Evolutionary conservation across 805 yeast species (phyloP).

Genomic region (Candida mattraensis): DNA sequence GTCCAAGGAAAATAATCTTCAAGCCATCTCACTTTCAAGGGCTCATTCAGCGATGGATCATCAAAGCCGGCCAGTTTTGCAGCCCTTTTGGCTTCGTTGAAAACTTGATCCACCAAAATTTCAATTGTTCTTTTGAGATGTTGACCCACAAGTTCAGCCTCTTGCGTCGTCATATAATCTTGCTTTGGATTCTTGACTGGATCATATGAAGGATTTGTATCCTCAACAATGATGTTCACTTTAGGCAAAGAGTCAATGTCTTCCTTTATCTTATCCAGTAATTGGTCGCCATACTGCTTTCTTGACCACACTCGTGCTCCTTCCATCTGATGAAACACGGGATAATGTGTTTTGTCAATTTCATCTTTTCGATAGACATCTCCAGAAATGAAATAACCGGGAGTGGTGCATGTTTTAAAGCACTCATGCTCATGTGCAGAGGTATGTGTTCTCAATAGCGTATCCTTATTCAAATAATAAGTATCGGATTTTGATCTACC

Average conservation of each 20-base stretch:
- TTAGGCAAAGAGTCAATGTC: slow-evolving; percentile 69
- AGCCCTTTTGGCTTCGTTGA: slow-evolving; percentile 65
- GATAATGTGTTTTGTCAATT: slow-evolving; percentile 93
- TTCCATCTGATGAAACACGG: slow-evolving; percentile 97
- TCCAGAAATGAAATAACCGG: slow-evolving; percentile 91
- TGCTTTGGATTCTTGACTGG: slow-evolving; percentile 75
- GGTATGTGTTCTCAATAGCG: slow-evolving; percentile 87
- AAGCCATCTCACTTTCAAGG: slow-evolving; percentile 88
- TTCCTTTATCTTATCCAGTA: slow-evolving; percentile 45
- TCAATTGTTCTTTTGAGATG: slow-evolving; percentile 89
- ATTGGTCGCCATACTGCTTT: slow-evolving; percentile 34
- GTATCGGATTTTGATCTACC: slow-evolving; percentile 93
- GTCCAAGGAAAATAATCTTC: slow-evolving; percentile 98
- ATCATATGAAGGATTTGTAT: slow-evolving; percentile 58
- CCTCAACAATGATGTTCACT: slow-evolving; percentile 74
- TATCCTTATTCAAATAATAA: slow-evolving; percentile 74
- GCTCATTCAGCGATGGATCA: slow-evolving; percentile 64
- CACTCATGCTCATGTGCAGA: slow-evolving; percentile 95
- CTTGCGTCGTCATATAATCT: slow-evolving; percentile 64
- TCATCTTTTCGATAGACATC: slow-evolving; percentile 96
- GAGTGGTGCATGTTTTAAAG: slow-evolving; percentile 61
- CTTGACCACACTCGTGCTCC: slow-evolving; percentile 88
- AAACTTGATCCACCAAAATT: slow-evolving; percentile 76
- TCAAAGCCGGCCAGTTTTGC: slow-evolving; percentile 61
- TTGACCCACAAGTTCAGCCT: slow-evolving; percentile 64